These are phyloP conservation scores for Rasamsonia emersonii DNA, from an alignment of 2,329 filamentous ascomycete species.

Conservation along the genomic window DNA sequence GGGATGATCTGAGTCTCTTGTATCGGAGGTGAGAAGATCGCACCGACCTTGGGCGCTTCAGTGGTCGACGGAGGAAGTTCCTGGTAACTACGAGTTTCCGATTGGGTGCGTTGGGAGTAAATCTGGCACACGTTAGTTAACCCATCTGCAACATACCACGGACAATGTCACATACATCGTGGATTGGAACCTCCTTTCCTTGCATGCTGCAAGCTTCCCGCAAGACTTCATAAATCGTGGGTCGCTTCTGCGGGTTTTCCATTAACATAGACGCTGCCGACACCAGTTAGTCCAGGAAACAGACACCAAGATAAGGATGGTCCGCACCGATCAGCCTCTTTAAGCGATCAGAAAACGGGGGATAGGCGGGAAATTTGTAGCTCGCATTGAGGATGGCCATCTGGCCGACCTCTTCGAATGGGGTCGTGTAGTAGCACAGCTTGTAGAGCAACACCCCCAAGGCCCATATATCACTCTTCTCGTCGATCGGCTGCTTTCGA, in stretches of 20 bases:
- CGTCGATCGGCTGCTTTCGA: constrained; percentile 89
- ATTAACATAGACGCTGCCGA: constrained; percentile 72
- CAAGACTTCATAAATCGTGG: constrained; percentile 91
- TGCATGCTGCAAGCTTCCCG: constrained; percentile 83
- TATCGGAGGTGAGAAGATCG: constrained; percentile 68
- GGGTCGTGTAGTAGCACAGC: constrained; percentile 97
- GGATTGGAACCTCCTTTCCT: constrained; percentile 74
- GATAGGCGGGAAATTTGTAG: constrained; percentile 84
- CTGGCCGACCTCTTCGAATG: constrained; percentile 95
- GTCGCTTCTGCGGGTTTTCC: constrained; percentile 69
- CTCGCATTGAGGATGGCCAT: constrained; percentile 94
- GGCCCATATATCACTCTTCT: constrained; percentile 98
- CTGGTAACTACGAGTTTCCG: constrained; percentile 55
- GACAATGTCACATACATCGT: constrained; percentile 57
- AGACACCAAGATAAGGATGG: constrained; percentile 1
- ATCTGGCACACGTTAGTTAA: constrained; percentile 45
- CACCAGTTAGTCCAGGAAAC: constrained; percentile 14
- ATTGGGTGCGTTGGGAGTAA: constrained; percentile 56
- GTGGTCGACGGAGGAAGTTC: constrained; percentile 50
- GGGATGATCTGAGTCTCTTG: constrained; percentile 67
- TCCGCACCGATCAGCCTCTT: constrained; percentile 79
- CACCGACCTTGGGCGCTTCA: constrained; percentile 59
- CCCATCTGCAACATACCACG: constrained; percentile 1
- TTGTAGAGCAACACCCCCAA: constrained; percentile 93
- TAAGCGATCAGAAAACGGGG: constrained; percentile 77